These are phyloP conservation scores for Diaporthe capsici DNA, from an alignment of 2,329 filamentous ascomycete species.

Conservation along the genomic window DNA sequence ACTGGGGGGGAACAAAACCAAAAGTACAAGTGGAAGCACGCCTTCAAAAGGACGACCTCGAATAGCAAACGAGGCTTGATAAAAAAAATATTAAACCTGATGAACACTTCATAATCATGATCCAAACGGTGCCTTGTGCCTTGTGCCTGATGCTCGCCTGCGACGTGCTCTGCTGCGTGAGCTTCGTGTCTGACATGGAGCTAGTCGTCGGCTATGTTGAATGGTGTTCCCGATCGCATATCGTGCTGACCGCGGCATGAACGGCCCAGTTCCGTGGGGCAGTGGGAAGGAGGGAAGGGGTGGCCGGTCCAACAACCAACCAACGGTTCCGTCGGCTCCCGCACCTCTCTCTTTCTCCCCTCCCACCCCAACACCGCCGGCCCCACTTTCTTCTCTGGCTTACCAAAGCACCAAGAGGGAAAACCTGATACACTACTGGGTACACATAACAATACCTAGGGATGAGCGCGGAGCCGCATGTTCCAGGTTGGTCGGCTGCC, in stretches of 20 bases:
- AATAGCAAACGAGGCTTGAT: constrained; percentile 24
- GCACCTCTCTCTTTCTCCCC: background rate
- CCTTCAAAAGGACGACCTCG: constrained; percentile 21
- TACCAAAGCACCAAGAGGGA: constrained; percentile 8
- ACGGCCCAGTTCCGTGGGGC: background rate
- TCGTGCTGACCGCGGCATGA: constrained; percentile 9
- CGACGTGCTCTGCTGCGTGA: background rate
- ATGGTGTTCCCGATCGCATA: background rate
- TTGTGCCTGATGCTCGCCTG: background rate
- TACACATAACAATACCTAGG: background rate
- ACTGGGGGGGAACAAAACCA: background rate
- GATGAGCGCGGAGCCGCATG: constrained; percentile 32
- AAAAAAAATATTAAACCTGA: constrained; percentile 36
- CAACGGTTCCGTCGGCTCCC: background rate
- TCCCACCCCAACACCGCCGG: background rate
- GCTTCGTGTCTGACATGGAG: background rate
- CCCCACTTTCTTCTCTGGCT: background rate
- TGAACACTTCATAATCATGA: constrained; percentile 23
- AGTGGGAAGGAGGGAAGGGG: background rate
- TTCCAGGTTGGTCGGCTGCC: constrained; percentile 18
- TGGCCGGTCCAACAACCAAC: background rate
- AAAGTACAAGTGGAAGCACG: constrained; percentile 26
- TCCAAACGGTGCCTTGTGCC: background rate
- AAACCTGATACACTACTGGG: background rate
- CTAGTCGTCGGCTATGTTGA: background rate